phyloP scores from a whole-genome alignment of 768 basidiomycete species.

The Pisolithus orientalis region DNA sequence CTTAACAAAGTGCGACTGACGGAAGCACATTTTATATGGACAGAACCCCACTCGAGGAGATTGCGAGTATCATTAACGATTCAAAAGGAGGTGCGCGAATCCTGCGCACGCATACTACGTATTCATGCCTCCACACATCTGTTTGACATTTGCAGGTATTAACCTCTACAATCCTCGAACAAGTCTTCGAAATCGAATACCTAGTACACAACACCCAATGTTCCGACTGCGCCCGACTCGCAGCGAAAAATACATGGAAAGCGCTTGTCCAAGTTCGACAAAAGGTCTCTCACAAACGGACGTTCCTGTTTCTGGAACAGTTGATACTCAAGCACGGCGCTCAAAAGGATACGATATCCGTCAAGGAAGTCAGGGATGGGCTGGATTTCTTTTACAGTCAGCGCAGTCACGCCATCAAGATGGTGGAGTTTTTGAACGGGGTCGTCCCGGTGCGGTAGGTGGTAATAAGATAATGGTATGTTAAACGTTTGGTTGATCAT shows the following conservation, averaged over 20 bases:
- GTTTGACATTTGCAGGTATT: conserved; percentile 53
- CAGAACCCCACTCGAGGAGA: conserved; percentile 95
- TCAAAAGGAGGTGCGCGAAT: conserved; percentile 82
- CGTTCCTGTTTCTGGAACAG: conserved; percentile 96
- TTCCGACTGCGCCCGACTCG: conserved; percentile 86
- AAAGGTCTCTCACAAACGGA: conserved; percentile 96
- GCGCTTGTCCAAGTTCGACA: conserved; percentile 98
- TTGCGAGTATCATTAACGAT: conserved; percentile 91
- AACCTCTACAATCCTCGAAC: conserved; percentile 91
- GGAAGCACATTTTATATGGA: conserved; percentile 99
- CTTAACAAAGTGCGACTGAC: conserved; percentile 91
- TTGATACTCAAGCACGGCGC: conserved; percentile 94
- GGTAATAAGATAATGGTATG: not conserved
- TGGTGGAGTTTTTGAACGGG: conserved; percentile 87
- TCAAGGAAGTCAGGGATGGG: conserved; percentile 91
- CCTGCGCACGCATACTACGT: not conserved
- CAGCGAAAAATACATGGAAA: conserved; percentile 99
- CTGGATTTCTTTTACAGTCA: conserved; percentile 95
- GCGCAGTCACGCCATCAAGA: conserved; percentile 88
- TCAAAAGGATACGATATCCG: conserved; percentile 91
- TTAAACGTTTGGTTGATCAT: not conserved
- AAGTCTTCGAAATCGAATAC: conserved; percentile 95
- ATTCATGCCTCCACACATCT: not conserved
- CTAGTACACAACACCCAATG: conserved; percentile 95
- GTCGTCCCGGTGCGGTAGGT: conserved; percentile 85